Base-by-base conservation (phyloP, 306 rosid genomes). In the Fragaria ananassa region DNA sequence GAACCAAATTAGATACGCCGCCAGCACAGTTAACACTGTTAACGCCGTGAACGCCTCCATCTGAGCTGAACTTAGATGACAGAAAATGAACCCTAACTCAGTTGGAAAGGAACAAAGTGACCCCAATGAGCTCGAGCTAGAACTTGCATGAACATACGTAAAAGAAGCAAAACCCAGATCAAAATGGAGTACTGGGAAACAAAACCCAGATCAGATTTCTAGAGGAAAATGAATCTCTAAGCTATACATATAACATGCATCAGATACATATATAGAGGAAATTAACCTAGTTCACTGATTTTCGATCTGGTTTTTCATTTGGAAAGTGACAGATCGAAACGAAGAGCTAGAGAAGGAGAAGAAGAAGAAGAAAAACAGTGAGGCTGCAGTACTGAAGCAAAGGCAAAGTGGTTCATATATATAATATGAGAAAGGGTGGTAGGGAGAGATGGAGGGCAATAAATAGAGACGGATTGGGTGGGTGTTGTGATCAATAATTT, bases 1-100 rank as follows among this genome's bases (percentile, higher is more conserved):
- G 80, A 92, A 92, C 98, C 98, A 94, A 57, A 83, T 19, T 39
- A 91, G 79, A 69, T 94, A 94, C 19, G 88, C 91, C 10, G 83
- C 90, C 3, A 79, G 49, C 0, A 88, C 90, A 0, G 90, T 78
- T 79, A 88, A 51, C 78, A 89, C n/a, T 57, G 85, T 80, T 7
- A 86, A 63, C 41, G 74, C 93, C 75, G 86, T 85, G 44, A 85
- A 77, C 15, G 81, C 53, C 14, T 90, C 98, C 97, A 91, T 91
- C 74, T 76, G 83, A 78, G 34, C 14, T 10, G 4, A 37, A 68
- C 35, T 35, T 25, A 62, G 42, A 12, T 8, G 44, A 15, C 49
- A 19, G 3, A 50, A 58, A 13, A 27, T 34, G 12, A 54, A 72
- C 6, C 23, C 21, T 27, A 4, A 46, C 34, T 27, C 56, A 71